Percentiles rank a stretch among this genome's conserved stretches.
phyloP scores from a whole-genome alignment of 192 early-diverging fungal species.

The Dispira simplex region DNA sequence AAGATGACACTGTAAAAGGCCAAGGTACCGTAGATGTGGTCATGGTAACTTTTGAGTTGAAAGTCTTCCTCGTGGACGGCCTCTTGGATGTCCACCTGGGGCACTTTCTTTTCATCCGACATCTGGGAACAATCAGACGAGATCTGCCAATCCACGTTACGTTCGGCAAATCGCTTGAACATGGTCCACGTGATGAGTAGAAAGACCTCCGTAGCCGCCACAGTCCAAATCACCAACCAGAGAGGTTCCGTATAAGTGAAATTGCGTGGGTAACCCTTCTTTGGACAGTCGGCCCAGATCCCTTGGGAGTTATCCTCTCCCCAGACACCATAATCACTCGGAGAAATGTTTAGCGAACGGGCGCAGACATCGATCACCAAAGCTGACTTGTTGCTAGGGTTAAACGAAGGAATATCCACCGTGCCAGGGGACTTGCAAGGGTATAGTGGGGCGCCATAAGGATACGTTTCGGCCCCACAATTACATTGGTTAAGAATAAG shows the following conservation, averaged over 20 bases:
- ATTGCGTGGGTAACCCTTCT: slow-evolving; percentile 13
- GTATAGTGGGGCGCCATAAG: slow-evolving; percentile 12
- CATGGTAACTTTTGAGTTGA: slow-evolving; percentile 19
- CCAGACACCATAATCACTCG: slow-evolving; percentile 16
- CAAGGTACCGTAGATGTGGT: slow-evolving; percentile 23
- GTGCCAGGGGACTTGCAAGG: slow-evolving; percentile 18
- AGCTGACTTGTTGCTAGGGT: slow-evolving; percentile 17
- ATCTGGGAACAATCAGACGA: not conserved
- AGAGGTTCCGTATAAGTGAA: slow-evolving; percentile 21
- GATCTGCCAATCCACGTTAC: slow-evolving; percentile 9
- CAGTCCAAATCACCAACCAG: slow-evolving; percentile 23
- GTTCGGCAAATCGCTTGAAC: slow-evolving; percentile 23
- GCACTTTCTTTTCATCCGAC: slow-evolving; percentile 14
- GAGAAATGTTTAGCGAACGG: slow-evolving; percentile 12
- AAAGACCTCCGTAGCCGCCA: slow-evolving; percentile 19
- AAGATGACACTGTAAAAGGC: slow-evolving; percentile 19
- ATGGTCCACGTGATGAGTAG: slow-evolving; percentile 21
- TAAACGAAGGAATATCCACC: slow-evolving; percentile 25
- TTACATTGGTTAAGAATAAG: slow-evolving; percentile 21
- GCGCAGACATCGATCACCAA: slow-evolving; percentile 23
- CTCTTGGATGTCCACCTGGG: slow-evolving; percentile 12
- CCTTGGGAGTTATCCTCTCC: slow-evolving; percentile 7
- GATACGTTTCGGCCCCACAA: slow-evolving; percentile 22
- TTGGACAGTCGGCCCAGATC: slow-evolving; percentile 27
- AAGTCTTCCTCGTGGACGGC: slow-evolving; percentile 3